Percentiles rank a stretch among this genome's conserved stretches.
These are phyloP conservation scores for Juglanconis sp. DNA, from an alignment of 2,329 filamentous ascomycete species.

Conservation along the genomic window DNA sequence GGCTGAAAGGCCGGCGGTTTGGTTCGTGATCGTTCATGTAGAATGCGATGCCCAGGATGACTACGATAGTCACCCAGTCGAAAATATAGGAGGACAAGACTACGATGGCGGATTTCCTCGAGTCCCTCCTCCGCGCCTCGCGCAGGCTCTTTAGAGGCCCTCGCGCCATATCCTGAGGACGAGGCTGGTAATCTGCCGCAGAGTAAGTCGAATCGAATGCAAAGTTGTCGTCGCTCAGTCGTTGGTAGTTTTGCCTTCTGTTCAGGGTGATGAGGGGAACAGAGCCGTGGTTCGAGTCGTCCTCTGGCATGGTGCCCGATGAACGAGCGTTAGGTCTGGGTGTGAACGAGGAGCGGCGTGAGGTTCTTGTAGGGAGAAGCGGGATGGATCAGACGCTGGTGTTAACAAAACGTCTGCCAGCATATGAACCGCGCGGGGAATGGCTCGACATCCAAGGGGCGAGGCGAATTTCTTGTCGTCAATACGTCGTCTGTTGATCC, in stretches of 20 bases:
- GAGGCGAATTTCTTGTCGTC: too few species aligned
- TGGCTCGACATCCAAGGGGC: too few species aligned
- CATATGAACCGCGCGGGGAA: too few species aligned
- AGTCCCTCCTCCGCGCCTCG: conserved; percentile 3
- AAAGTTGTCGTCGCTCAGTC: not conserved
- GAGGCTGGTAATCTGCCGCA: not conserved
- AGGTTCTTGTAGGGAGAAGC: too few species aligned
- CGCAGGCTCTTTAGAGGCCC: conserved; percentile 12
- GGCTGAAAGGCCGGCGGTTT: conserved; percentile 67
- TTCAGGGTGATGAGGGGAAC: conserved; percentile 14
- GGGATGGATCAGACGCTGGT: too few species aligned
- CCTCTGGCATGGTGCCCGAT: not conserved
- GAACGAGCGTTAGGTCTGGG: not conserved
- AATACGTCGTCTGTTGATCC: too few species aligned
- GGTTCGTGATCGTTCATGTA: conserved; percentile 59
- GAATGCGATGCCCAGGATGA: conserved; percentile 56
- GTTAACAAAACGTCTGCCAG: too few species aligned
- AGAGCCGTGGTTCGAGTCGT: conserved; percentile 9
- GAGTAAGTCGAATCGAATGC: conserved; percentile 10
- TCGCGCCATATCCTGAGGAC: conserved; percentile 8
- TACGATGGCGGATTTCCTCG: conserved; percentile 26
- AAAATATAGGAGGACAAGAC: conserved; percentile 65
- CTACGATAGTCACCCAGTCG: conserved; percentile 70
- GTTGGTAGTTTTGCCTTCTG: conserved; percentile 8
- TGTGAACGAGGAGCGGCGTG: not conserved